These are phyloP conservation scores for Phytophthora sp. DNA, from an alignment of 352 stramenopile species.

Conservation along the genomic window DNA sequence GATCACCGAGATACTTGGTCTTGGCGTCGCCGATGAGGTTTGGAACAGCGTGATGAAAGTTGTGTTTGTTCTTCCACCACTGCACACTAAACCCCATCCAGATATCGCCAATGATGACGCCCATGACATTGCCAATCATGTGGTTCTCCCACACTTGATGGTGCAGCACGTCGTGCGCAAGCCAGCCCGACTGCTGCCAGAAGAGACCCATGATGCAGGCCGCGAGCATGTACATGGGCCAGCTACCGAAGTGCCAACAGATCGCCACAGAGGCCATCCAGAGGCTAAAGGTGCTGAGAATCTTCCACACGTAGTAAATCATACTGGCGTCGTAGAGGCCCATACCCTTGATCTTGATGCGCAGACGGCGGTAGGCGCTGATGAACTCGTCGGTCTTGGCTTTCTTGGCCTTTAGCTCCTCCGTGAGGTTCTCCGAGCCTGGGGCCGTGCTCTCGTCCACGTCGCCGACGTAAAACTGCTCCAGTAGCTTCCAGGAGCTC, in stretches of 20 bases:
- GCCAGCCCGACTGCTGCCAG: constrained; percentile 98
- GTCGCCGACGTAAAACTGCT: constrained; percentile 98
- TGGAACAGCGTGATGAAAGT: constrained; percentile 98
- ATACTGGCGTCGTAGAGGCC: constrained; percentile 94
- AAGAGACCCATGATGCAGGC: constrained; percentile 96
- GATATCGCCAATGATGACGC: constrained; percentile 95
- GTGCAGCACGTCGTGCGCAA: constrained; percentile 97
- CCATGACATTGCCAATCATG: constrained; percentile 92
- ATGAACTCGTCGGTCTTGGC: constrained; percentile 93
- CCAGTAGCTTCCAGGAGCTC: constrained; percentile 93
- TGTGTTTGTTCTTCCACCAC: constrained; percentile 99
- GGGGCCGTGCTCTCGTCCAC: constrained; percentile 82
- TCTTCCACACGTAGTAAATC: constrained; percentile 96
- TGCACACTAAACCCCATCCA: constrained; percentile 98
- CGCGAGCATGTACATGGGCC: constrained; percentile 90
- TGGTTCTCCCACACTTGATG: constrained; percentile 98
- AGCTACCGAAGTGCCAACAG: constrained; percentile 84
- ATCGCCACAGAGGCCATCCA: constrained; percentile 87
- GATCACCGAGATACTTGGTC: constrained; percentile 90
- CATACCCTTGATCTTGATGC: constrained; percentile 94
- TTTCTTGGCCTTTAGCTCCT: constrained; percentile 52
- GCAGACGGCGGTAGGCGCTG: constrained; percentile 94
- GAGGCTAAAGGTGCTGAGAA: constrained; percentile 92
- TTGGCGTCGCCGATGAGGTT: constrained; percentile 95
- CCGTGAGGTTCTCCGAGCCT: constrained; percentile 37